Base-by-base conservation (phyloP, 2,329 filamentous ascomycete genomes). In the Apiospora koreana region DNA sequence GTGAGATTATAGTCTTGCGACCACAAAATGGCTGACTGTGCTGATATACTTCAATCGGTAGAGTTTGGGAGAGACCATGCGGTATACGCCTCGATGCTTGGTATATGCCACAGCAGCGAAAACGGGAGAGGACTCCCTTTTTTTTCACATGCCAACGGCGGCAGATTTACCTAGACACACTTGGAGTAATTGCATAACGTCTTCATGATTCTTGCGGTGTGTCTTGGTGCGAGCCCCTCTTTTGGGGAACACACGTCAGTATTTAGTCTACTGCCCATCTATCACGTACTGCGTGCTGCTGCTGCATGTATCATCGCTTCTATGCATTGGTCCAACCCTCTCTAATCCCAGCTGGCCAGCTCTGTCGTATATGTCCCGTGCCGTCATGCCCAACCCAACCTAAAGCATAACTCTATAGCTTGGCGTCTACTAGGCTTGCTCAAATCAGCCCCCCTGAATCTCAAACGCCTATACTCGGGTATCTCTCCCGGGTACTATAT, bases 121-220 rank as follows among this genome's bases (percentile, higher is more conserved):
- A 58, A 35, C 50, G 14, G 41, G 3, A 43, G 41, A 2, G 41
- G 16, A 16, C 14, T 43, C 35, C 54, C 54, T 23, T 62, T 62
- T 35, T 35, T 35, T 62, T 62, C 54, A 62, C 54, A 62, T 62
- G 54, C 54, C 54, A 62, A 62, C 54, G 54, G 54, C 54, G 31
- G 54, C 31, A 38, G 54, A 9, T 35, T 21, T 38, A 35, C 54
- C 31, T 38, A 14, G 54, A 62, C 54, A 62, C 18, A 18, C 31
- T 62, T 14, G 31, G 18, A 31, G 54, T 38, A 14, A 38, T 38
- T 35, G 54, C 54, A 62, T 62, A 62, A 62, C 54, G 21, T 62
- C 54, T 62, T 38, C 18, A 62, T 38, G 54, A 62, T 62, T 62
- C 31, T 62, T 62, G 54, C 31, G 54, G 54, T 62, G 31, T 62